These are phyloP conservation scores for Endothia cerciana DNA, from an alignment of 2,329 filamentous ascomycete genomes.

Conservation along the genomic window DNA sequence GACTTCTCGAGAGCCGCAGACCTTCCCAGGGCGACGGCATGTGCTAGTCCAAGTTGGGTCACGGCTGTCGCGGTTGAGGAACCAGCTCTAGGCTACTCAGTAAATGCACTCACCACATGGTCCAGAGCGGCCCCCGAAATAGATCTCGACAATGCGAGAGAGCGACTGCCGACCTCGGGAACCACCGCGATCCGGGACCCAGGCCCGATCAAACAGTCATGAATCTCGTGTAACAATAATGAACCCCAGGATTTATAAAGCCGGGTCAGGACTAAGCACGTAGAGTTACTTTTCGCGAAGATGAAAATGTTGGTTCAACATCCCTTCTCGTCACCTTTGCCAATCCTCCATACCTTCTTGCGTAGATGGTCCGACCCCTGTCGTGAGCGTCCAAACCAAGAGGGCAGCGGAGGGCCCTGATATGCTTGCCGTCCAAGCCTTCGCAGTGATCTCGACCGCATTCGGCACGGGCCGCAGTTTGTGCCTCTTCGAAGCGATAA, in stretches of 20 bases:
- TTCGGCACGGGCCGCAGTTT: conserved; percentile 15
- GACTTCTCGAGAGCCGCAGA: too few species aligned
- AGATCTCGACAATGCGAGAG: not conserved
- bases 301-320: too few species aligned
- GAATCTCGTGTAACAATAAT: too few species aligned
- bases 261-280: too few species aligned
- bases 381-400: too few species aligned
- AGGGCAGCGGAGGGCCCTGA: not conserved
- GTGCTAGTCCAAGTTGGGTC: not conserved
- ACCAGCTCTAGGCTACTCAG: not conserved
- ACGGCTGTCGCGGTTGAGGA: not conserved
- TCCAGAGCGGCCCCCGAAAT: not conserved
- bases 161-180: not conserved
- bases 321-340: too few species aligned
- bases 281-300: too few species aligned
- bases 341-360: too few species aligned
- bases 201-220: too few species aligned
- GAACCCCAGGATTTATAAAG: not conserved
- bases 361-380: too few species aligned
- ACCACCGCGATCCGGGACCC: not conserved
- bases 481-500: not conserved
- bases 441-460: conserved; percentile 2
- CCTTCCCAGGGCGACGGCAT: not conserved
- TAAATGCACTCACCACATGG: not conserved
- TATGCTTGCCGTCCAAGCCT: conserved; percentile 9